These are phyloP conservation scores for Boletus albobrunnescens DNA, from an alignment of 1,284 basidiomycete genomes.

Conservation along the genomic window DNA sequence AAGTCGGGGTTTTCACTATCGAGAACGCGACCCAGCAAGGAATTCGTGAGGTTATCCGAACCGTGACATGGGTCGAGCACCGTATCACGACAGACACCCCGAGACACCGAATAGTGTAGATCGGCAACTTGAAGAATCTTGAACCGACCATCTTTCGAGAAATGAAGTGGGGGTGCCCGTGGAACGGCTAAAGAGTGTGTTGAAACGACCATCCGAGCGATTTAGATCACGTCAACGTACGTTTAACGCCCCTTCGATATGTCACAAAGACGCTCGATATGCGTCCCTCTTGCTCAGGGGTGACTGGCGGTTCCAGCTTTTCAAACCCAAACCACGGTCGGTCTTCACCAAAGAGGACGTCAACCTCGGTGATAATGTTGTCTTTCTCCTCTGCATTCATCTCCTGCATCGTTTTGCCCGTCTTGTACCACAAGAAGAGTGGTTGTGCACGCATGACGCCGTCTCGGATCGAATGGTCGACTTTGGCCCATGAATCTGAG, in stretches of 20 bases:
- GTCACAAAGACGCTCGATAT: constrained; percentile 56
- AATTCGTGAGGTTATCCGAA: constrained; percentile 72
- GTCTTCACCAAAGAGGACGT: constrained; percentile 78
- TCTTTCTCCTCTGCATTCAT: constrained; percentile 56
- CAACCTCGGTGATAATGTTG: constrained; percentile 81
- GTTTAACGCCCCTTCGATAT: constrained; percentile 60
- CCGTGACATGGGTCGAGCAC: constrained; percentile 48
- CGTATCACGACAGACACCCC: constrained; percentile 70
- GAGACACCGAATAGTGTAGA: constrained; percentile 78
- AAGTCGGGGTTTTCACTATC: constrained; percentile 85
- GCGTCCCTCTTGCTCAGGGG: constrained; percentile 37
- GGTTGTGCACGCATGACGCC: constrained; percentile 51
- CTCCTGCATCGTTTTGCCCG: constrained; percentile 55
- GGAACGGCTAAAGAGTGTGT: constrained; percentile 49
- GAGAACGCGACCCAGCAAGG: constrained; percentile 67
- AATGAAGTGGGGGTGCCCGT: constrained; percentile 69
- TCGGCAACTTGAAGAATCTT: constrained; percentile 90
- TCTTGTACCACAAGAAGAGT: constrained; percentile 73
- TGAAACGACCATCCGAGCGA: background rate
- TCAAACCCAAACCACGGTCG: constrained; percentile 83
- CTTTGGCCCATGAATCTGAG: constrained; percentile 53
- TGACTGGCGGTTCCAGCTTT: constrained; percentile 56
- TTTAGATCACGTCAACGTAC: constrained; percentile 40
- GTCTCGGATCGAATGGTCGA: constrained; percentile 50
- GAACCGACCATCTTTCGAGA: constrained; percentile 78